Conservation (phyloP, 2,329 filamentous ascomycete genomes). For the Paecilomyces dactylethromorphus region DNA sequence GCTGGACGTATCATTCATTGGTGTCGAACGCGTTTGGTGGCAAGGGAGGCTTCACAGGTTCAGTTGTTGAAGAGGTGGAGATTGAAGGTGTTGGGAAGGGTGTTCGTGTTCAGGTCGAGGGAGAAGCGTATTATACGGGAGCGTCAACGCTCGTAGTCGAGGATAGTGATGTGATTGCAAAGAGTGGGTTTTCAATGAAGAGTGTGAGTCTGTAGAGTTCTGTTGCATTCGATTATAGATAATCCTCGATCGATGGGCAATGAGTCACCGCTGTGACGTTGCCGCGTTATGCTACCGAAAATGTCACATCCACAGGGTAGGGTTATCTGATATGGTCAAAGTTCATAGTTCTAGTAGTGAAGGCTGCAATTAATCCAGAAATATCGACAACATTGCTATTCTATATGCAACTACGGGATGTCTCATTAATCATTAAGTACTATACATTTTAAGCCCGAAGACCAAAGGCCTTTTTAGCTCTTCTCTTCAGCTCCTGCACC, state of each 20-base stretch:
- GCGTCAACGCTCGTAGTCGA: conserved; percentile 22
- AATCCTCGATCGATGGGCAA: not conserved
- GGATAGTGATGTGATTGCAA: conserved; percentile 17
- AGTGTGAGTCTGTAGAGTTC: not conserved
- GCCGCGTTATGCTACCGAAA: too few species aligned
- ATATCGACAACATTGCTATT: not conserved
- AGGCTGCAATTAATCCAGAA: not conserved
- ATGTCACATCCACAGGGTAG: too few species aligned
- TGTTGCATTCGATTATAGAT: not conserved
- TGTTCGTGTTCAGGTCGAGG: conserved; percentile 24
- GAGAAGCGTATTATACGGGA: conserved; percentile 27
- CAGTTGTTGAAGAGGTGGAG: conserved; percentile 11
- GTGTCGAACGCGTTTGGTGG: conserved; percentile 23
- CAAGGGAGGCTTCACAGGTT: conserved; percentile 17
- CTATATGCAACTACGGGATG: not conserved
- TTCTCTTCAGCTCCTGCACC: conserved; percentile 27
- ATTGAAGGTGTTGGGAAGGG: conserved; percentile 2
- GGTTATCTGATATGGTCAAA: too few species aligned
- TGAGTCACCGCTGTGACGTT: too few species aligned
- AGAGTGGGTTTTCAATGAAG: conserved; percentile 1
- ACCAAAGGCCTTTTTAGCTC: conserved; percentile 18
- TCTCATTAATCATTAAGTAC: conserved; percentile 3
- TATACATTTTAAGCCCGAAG: conserved; percentile 1
- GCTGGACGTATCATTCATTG: conserved; percentile 31
- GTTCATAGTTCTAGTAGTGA: too few species aligned